Percentiles rank a stretch among this genome's conserved stretches.
Conservation (phyloP, 2,329 filamentous ascomycete species). For the Setomelanomma holmii region DNA sequence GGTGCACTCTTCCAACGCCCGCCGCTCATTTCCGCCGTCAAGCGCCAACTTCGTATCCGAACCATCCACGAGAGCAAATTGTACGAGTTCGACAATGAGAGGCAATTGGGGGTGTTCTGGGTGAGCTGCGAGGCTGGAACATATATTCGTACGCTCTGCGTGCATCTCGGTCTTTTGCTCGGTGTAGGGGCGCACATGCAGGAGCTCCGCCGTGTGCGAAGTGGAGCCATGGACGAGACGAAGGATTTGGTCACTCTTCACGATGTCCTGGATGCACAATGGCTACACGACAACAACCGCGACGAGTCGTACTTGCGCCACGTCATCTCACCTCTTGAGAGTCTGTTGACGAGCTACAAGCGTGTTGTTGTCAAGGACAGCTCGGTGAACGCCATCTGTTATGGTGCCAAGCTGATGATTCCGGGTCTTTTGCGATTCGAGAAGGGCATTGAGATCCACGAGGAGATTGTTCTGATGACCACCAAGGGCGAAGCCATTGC, state of each 20-base stretch:
- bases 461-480: conserved; percentile 97
- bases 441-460: conserved; percentile 87
- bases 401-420: conserved; percentile 98
- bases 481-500: conserved; percentile 99
- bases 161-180: conserved; percentile 80
- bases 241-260: conserved; percentile 91
- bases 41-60: conserved; percentile 96
- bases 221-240: conserved; percentile 92
- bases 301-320: conserved; percentile 91
- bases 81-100: conserved; percentile 95
- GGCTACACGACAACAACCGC: conserved; percentile 92
- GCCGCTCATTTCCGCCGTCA: conserved; percentile 96
- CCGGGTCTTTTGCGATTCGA: conserved; percentile 94
- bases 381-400: conserved; percentile 96
- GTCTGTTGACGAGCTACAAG: conserved; percentile 91
- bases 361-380: conserved; percentile 97
- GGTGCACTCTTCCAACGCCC: conserved; percentile 97
- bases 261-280: conserved; percentile 95
- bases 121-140: conserved; percentile 98
- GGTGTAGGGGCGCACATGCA: conserved; percentile 98
- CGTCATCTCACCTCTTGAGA: conserved; percentile 93
- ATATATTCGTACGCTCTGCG: conserved; percentile 97
- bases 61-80: conserved; percentile 98
- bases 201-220: conserved; percentile 91
- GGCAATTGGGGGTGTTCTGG: conserved; percentile 98